A percentile compares a stretch with the other conserved stretches of the same genome.
Evolutionary conservation across 768 basidiomycete genomes (phyloP).

Genomic region (Mycena vitilis): DNA sequence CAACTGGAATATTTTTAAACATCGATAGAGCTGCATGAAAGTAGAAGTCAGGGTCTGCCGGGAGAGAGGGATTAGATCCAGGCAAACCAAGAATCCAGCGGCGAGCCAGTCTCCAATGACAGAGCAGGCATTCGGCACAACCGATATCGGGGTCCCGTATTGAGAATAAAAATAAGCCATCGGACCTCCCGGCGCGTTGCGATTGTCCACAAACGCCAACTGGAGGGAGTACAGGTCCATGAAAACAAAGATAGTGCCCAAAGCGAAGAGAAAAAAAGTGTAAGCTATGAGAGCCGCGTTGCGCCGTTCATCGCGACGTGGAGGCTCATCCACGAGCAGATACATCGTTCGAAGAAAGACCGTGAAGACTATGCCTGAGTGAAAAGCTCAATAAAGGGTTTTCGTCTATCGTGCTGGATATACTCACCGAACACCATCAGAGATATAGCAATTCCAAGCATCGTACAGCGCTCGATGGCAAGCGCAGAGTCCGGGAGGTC

Average conservation of each 20-base stretch:
- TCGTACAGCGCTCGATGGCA: conserved; percentile 21
- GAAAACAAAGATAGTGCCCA: conserved; percentile 43
- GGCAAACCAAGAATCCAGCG: conserved; percentile 25
- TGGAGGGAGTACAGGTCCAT: conserved; percentile 44
- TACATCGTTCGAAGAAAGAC: conserved; percentile 29
- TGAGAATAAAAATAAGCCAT: conserved; percentile 37
- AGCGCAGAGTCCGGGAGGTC: conserved; percentile 26
- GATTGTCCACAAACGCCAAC: conserved; percentile 45
- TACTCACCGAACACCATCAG: conserved; percentile 30
- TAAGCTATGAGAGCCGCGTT: conserved; percentile 43
- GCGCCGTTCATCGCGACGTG: conserved; percentile 27
- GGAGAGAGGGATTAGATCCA: too few relatives aligned
- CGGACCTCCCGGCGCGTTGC: conserved; percentile 42
- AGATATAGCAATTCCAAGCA: conserved; percentile 25
- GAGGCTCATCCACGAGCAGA: conserved; percentile 19
- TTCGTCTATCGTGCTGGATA: too few relatives aligned
- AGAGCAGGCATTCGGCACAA: conserved; percentile 25
- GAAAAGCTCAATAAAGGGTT: not conserved
- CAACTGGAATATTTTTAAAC: conserved; percentile 29
- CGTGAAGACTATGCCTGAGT: conserved; percentile 19
- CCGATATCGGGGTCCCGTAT: conserved; percentile 21
- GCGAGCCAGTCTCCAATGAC: conserved; percentile 32
- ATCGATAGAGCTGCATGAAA: conserved; percentile 24
- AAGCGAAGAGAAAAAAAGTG: conserved; percentile 41
- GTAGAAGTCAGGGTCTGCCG: too few relatives aligned